phyloP scores from a whole-genome alignment of 495 filamentous ascomycete species.

The Daldinia decipiens region DNA sequence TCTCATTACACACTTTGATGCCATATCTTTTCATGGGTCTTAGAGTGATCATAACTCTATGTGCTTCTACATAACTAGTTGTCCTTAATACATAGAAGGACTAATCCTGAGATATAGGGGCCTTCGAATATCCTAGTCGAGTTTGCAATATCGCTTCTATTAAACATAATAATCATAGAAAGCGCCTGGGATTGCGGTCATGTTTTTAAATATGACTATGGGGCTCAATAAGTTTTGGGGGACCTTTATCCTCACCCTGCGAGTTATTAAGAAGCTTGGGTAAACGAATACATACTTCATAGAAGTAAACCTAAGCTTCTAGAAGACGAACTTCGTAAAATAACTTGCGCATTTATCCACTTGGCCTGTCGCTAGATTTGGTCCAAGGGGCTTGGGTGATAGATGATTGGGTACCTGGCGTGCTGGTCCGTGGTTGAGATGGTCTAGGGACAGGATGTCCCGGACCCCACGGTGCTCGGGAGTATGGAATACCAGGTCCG shows the following conservation, averaged over 20 bases:
- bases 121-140: not conserved
- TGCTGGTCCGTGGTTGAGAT: conserved; percentile 28
- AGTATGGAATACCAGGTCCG: conserved; percentile 50
- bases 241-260: not conserved
- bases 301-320: not conserved
- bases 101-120: not conserved
- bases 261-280: not conserved
- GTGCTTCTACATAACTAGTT: not conserved
- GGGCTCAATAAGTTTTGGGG: not conserved
- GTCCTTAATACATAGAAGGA: not conserved
- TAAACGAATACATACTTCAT: not conserved
- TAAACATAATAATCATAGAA: not conserved
- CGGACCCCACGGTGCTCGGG: conserved; percentile 41
- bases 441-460: conserved; percentile 34
- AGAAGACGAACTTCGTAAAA: conserved; percentile 1
- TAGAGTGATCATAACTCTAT: not conserved
- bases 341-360: conserved; percentile 28
- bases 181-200: not conserved
- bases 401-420: conserved; percentile 28
- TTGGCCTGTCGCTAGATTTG: conserved; percentile 44
- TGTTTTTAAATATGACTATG: not conserved
- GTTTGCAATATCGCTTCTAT: conserved; percentile 1
- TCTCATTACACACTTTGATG: not conserved
- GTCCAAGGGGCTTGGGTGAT: conserved; percentile 43
- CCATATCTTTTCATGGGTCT: not conserved